Percentiles rank a stretch among this genome's conserved stretches.
These are phyloP conservation scores for Luffa acutangula DNA, from an alignment of 306 rosid species.

Conservation along the genomic window DNA sequence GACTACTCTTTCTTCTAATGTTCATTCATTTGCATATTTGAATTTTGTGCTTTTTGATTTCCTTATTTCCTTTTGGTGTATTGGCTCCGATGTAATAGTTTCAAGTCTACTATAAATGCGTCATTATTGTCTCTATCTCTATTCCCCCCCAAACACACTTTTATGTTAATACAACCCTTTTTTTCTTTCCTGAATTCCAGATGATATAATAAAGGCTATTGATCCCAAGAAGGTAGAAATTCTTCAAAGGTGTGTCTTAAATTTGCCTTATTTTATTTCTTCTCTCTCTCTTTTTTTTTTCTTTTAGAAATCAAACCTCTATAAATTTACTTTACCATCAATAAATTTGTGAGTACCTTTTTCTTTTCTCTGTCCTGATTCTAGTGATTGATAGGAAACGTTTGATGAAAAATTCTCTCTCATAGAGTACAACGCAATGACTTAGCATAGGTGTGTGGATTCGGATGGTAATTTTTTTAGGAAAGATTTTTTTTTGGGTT, in stretches of 20 bases:
- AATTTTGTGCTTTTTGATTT: not conserved
- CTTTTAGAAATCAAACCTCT: not conserved
- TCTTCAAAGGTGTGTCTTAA: slow-evolving; percentile 58
- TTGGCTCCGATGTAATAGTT: not conserved
- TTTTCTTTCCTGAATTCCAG: slow-evolving; percentile 36
- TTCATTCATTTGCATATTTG: not conserved
- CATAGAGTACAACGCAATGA: not conserved
- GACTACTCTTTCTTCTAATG: not conserved
- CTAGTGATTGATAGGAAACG: not conserved
- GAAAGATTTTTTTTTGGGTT: not conserved
- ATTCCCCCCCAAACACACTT: not conserved
- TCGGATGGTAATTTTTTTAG: not conserved
- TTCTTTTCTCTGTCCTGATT: not conserved
- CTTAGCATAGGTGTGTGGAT: not conserved
- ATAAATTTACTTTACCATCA: not conserved
- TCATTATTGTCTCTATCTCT: not conserved
- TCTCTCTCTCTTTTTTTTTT: not conserved
- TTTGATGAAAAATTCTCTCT: not conserved
- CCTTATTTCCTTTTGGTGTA: not conserved
- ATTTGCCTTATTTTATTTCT: not conserved
- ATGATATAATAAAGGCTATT: slow-evolving; percentile 71
- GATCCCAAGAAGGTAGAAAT: slow-evolving; percentile 88
- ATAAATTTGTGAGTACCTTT: not conserved
- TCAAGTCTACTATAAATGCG: not conserved
- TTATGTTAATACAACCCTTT: not conserved